Evolutionary conservation across 2,329 filamentous ascomycete species (phyloP).

Genomic region (Arthrobotrys pseudoclavata): DNA sequence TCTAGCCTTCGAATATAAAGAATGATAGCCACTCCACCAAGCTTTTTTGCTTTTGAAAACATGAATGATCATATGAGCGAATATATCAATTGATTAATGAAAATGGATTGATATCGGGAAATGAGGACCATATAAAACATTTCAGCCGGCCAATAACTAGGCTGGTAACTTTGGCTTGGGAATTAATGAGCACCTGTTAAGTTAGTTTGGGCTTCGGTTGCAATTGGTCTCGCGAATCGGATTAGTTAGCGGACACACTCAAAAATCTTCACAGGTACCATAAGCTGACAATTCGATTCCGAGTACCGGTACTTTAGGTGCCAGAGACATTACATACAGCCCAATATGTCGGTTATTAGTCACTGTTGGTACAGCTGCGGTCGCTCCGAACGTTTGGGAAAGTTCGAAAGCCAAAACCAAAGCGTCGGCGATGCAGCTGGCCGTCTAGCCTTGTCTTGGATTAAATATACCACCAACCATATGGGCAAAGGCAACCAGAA

Average conservation of each 20-base stretch:
- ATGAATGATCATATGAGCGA: too few species aligned
- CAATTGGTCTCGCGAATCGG: conserved; percentile 10
- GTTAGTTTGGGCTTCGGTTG: too few species aligned
- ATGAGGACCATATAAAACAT: too few species aligned
- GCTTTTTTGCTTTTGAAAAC: too few species aligned
- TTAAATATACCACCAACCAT: conserved; percentile 15
- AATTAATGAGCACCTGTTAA: too few species aligned
- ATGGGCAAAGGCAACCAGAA: too few species aligned
- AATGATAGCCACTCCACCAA: background rate
- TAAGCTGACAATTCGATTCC: background rate
- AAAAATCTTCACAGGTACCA: background rate
- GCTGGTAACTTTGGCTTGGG: too few species aligned
- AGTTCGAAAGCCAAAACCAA: too few species aligned
- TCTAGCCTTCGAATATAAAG: background rate
- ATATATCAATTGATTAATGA: too few species aligned
- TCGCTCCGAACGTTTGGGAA: background rate
- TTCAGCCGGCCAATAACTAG: background rate
- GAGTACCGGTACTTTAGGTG: conserved; percentile 10
- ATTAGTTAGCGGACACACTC: conserved; percentile 8
- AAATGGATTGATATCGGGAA: too few species aligned
- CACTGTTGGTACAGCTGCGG: background rate
- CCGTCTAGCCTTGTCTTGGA: conserved; percentile 18
- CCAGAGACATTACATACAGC: background rate
- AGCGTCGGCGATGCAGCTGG: conserved; percentile 42
- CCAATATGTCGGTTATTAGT: background rate